These are phyloP conservation scores for Rhynchospora pubera DNA, from an alignment of 176 grass and related monocot species.

Conservation along the genomic window DNA sequence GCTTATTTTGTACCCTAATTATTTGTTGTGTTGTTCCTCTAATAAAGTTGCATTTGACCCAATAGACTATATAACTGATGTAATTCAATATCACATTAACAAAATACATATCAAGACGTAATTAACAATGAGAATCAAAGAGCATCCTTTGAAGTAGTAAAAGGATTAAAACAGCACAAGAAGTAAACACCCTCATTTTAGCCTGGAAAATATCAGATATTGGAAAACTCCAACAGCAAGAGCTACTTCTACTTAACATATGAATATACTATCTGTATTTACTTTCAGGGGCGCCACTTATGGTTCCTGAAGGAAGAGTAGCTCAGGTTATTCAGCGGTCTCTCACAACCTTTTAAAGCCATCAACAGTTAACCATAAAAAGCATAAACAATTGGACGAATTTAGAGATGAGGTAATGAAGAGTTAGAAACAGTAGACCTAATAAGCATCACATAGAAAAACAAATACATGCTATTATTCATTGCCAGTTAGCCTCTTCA, in stretches of 20 bases:
- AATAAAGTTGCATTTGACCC: background rate
- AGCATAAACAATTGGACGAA: background rate
- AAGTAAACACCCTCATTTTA: background rate
- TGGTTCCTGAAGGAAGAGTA: constrained; percentile 82
- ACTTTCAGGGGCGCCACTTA: constrained; percentile 93
- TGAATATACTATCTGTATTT: background rate
- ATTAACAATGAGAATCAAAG: too few species aligned
- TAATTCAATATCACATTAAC: too few species aligned
- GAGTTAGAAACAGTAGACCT: background rate
- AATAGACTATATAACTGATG: too few species aligned
- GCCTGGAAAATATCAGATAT: background rate
- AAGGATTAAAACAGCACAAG: too few species aligned
- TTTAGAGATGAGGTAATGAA: background rate
- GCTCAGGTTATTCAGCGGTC: constrained; percentile 68
- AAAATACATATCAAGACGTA: too few species aligned
- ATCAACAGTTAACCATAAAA: constrained; percentile 1
- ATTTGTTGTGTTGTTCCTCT: background rate
- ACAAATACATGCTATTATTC: too few species aligned
- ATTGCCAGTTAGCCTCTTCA: too few species aligned
- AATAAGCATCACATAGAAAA: too few species aligned
- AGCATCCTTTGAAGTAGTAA: too few species aligned
- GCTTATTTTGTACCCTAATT: background rate
- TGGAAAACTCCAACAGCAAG: background rate
- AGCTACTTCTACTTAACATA: background rate
- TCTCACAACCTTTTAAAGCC: constrained; percentile 57